Evolutionary conservation across 2,329 filamentous ascomycete species (phyloP).

Genomic region (Zasmidium angulare): DNA sequence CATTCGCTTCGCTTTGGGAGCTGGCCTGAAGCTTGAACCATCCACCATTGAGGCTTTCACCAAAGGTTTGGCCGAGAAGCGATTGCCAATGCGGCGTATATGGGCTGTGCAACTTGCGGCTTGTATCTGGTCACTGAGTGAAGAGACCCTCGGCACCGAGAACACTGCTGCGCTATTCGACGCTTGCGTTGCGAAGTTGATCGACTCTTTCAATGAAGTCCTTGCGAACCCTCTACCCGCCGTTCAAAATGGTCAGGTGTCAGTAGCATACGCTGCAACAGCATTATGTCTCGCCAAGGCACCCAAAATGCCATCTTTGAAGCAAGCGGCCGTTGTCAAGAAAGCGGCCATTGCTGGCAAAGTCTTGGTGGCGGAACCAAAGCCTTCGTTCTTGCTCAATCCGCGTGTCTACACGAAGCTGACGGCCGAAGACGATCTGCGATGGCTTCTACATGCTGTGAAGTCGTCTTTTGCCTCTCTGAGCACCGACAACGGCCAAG

Average conservation of each 20-base stretch:
- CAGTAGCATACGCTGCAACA: constrained; percentile 72
- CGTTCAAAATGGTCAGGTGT: constrained; percentile 78
- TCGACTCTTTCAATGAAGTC: constrained; percentile 75
- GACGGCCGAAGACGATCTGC: constrained; percentile 69
- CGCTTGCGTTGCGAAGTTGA: constrained; percentile 55
- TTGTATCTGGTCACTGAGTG: constrained; percentile 61
- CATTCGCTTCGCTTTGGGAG: constrained; percentile 61
- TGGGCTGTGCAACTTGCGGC: constrained; percentile 78
- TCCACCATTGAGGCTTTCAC: constrained; percentile 67
- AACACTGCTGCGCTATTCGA: constrained; percentile 49
- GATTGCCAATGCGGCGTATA: constrained; percentile 69
- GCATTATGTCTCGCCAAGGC: constrained; percentile 61
- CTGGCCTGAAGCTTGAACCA: constrained; percentile 63
- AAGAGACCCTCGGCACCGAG: constrained; percentile 49
- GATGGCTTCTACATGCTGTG: constrained; percentile 74
- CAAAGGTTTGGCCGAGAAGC: constrained; percentile 86
- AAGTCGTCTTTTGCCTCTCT: constrained; percentile 52
- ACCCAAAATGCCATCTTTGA: constrained; percentile 52
- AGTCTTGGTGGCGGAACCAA: constrained; percentile 69
- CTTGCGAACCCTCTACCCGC: constrained; percentile 74
- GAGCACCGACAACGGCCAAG: constrained; percentile 40
- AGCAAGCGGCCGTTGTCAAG: constrained; percentile 59
- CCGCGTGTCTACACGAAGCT: constrained; percentile 82
- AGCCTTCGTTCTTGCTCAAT: constrained; percentile 84
- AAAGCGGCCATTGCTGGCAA: constrained; percentile 64